A percentile compares a stretch with the other conserved stretches of the same genome.
Evolutionary conservation across 176 grass and related monocot species (phyloP).

Genomic region (Lolium multiflorum): DNA sequence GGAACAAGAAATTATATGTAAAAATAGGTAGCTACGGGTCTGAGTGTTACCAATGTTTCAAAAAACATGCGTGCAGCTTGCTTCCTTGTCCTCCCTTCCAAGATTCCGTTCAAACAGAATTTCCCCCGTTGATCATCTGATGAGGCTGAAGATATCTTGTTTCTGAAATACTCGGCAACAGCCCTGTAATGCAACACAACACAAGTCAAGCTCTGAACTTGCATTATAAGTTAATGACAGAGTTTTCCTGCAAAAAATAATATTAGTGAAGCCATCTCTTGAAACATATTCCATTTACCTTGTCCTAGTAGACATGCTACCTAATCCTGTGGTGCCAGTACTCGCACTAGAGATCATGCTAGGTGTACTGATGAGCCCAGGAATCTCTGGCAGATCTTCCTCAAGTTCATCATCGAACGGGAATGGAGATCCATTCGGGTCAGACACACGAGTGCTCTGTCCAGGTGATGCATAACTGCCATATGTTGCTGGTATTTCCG

Average conservation of each 20-base stretch:
- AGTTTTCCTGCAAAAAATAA: background rate
- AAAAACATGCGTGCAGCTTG: conserved; percentile 92
- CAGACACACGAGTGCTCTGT: conserved; percentile 24
- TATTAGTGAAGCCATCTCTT: conserved; percentile 1
- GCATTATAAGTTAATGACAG: background rate
- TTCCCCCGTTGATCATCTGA: conserved; percentile 49
- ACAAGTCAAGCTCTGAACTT: background rate
- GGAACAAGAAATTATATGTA: conserved; percentile 13
- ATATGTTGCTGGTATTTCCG: conserved; percentile 36
- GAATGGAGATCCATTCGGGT: conserved; percentile 43
- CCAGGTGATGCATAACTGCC: conserved; percentile 37
- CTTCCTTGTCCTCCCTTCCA: conserved; percentile 89
- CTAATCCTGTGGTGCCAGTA: conserved; percentile 56
- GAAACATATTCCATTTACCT: conserved; percentile 59
- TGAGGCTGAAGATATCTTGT: conserved; percentile 48
- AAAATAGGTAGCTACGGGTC: conserved; percentile 3
- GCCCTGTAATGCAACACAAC: conserved; percentile 55
- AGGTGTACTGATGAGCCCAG: conserved; percentile 56
- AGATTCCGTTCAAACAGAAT: conserved; percentile 73
- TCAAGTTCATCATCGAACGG: conserved; percentile 52
- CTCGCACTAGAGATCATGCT: conserved; percentile 50
- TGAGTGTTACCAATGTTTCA: conserved; percentile 78
- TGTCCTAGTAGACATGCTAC: conserved; percentile 85
- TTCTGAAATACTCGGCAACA: conserved; percentile 78
- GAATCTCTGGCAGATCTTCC: conserved; percentile 52